Evolutionary conservation across 306 rosid species (phyloP).

Genomic region (Cucurbita moschata): DNA sequence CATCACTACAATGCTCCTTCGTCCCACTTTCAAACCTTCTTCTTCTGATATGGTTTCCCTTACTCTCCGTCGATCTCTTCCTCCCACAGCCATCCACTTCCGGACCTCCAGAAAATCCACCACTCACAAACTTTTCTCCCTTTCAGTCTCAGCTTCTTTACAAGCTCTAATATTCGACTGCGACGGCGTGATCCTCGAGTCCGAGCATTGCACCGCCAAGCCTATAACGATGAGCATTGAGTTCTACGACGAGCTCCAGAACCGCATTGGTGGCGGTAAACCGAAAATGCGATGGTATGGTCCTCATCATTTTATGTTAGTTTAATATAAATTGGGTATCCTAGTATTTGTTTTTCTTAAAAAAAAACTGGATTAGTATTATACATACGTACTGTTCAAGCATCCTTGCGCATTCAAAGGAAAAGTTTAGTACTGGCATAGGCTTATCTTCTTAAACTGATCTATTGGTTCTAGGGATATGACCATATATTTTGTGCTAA

Average conservation of each 20-base stretch:
- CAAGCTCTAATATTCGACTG: conserved; percentile 84
- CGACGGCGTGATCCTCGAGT: conserved; percentile 83
- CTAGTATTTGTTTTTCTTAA: neutral
- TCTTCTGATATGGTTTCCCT: conserved; percentile 7
- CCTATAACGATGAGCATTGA: conserved; percentile 65
- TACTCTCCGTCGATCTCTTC: conserved; percentile 16
- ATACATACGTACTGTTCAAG: neutral
- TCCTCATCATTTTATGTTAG: neutral
- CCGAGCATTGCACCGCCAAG: conserved; percentile 91
- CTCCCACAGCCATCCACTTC: conserved; percentile 10
- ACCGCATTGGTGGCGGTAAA: conserved; percentile 81
- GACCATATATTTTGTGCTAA: neutral
- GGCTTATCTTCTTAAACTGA: neutral
- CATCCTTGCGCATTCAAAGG: neutral
- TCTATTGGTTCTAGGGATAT: neutral
- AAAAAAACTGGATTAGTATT: neutral
- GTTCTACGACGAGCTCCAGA: conserved; percentile 77
- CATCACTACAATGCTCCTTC: conserved; percentile 16
- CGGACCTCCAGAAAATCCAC: neutral
- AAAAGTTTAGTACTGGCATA: neutral
- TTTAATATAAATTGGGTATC: neutral
- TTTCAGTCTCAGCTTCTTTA: conserved; percentile 40
- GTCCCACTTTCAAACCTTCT: conserved; percentile 14
- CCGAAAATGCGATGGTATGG: conserved; percentile 94
- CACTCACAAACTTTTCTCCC: conserved; percentile 16